A percentile compares a stretch with the other conserved stretches of the same genome.
phyloP scores from a whole-genome alignment of 495 filamentous ascomycete genomes.

The Chaetomium fimeti region DNA sequence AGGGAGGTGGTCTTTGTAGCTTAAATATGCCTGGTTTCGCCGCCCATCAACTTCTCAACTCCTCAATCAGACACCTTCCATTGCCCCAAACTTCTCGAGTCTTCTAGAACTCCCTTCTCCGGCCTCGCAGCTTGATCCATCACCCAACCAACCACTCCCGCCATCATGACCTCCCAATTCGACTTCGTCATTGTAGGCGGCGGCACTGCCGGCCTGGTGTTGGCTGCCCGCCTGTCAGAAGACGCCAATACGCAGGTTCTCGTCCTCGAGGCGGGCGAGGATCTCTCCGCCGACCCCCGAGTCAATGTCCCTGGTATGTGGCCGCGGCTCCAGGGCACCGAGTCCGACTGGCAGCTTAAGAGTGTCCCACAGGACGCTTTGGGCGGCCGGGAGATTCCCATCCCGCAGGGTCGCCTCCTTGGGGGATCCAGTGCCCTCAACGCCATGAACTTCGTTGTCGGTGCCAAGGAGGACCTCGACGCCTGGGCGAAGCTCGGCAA shows the following conservation, averaged over 20 bases:
- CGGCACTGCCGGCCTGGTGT: constrained; percentile 49
- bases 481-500: constrained; percentile 44
- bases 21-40: background rate
- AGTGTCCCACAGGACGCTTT: constrained; percentile 35
- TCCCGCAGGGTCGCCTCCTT: constrained; percentile 42
- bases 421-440: constrained; percentile 30
- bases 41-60: background rate
- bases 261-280: constrained; percentile 47
- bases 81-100: background rate
- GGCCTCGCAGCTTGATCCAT: background rate
- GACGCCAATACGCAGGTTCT: constrained; percentile 40
- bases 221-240: constrained; percentile 50
- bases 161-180: constrained; percentile 8
- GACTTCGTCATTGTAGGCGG: constrained; percentile 37
- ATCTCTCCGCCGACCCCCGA: constrained; percentile 21
- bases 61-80: background rate
- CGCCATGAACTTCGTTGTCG: constrained; percentile 19
- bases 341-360: constrained; percentile 28
- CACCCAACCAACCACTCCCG: background rate
- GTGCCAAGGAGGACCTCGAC: constrained; percentile 32
- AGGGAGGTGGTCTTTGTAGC: background rate
- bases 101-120: background rate
- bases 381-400: constrained; percentile 45
- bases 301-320: constrained; percentile 33
- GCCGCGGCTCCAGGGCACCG: constrained; percentile 26